Evolutionary conservation across 768 basidiomycete genomes (phyloP).

Genomic region (Mycena metata): DNA sequence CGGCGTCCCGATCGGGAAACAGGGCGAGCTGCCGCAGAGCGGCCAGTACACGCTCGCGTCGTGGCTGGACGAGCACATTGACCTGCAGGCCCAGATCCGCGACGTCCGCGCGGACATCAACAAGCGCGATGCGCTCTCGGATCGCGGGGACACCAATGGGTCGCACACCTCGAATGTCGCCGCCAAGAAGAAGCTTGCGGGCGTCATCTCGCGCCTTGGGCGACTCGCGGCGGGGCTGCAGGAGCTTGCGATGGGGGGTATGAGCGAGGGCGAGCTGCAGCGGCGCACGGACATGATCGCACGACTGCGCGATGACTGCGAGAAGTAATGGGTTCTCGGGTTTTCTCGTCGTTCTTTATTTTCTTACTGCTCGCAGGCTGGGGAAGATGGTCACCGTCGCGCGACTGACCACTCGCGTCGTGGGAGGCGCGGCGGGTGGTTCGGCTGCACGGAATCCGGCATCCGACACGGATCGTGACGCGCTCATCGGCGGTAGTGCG

Average conservation of each 20-base stretch:
- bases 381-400: slow-evolving; percentile 87
- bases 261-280: slow-evolving; percentile 94
- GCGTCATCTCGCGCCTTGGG: slow-evolving; percentile 80
- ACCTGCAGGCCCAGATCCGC: slow-evolving; percentile 81
- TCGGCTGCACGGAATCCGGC: slow-evolving; percentile 57
- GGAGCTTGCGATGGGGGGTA: slow-evolving; percentile 73
- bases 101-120: slow-evolving; percentile 89
- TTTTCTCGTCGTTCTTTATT: background rate
- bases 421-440: slow-evolving; percentile 40
- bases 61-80: slow-evolving; percentile 93
- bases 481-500: slow-evolving; percentile 65
- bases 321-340: slow-evolving; percentile 56
- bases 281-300: slow-evolving; percentile 91
- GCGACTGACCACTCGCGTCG: slow-evolving; percentile 61
- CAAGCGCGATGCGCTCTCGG: slow-evolving; percentile 87
- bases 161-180: slow-evolving; percentile 86
- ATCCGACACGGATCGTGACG: slow-evolving; percentile 72
- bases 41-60: slow-evolving; percentile 79
- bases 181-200: slow-evolving; percentile 88
- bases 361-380: slow-evolving; percentile 50
- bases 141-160: slow-evolving; percentile 77
- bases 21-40: slow-evolving; percentile 47
- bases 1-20: slow-evolving; percentile 79
- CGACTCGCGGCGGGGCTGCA: slow-evolving; percentile 77
- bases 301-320: slow-evolving; percentile 90